Conservation (phyloP, 345 rosid species). For the Pistacia integerrima region DNA sequence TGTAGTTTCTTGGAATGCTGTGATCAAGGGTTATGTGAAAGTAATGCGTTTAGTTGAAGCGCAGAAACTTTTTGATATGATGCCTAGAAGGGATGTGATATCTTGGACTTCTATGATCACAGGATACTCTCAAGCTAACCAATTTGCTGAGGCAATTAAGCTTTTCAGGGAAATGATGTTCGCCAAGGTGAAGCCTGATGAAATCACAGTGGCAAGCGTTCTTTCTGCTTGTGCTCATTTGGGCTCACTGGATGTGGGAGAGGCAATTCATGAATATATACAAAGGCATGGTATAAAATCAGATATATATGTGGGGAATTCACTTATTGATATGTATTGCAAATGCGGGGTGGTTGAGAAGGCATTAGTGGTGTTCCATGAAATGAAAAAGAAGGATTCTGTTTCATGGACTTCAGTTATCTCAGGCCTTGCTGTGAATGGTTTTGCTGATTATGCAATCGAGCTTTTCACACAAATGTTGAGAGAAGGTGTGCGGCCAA, state of each 20-base stretch:
- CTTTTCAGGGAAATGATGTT: constrained; percentile 62
- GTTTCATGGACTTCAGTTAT: constrained; percentile 67
- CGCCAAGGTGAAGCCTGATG: constrained; percentile 54
- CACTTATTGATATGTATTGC: constrained; percentile 62
- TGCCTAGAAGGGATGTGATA: constrained; percentile 58
- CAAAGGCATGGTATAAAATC: constrained; percentile 25
- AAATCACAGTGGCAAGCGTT: constrained; percentile 55
- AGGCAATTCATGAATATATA: constrained; percentile 46
- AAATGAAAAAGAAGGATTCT: constrained; percentile 48
- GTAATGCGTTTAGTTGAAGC: constrained; percentile 41
- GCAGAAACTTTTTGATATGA: constrained; percentile 49
- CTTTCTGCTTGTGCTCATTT: constrained; percentile 68
- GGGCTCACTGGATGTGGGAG: constrained; percentile 51
- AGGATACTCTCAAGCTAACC: constrained; percentile 50
- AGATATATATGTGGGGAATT: constrained; percentile 51
- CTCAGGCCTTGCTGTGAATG: constrained; percentile 66
- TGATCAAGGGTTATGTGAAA: constrained; percentile 50
- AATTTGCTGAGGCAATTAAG: constrained; percentile 42
- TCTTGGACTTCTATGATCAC: constrained; percentile 76
- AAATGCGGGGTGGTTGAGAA: constrained; percentile 56
- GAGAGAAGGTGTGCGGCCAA: constrained; percentile 39
- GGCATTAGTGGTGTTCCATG: constrained; percentile 45
- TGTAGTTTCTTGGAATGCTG: constrained; percentile 56
- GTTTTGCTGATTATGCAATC: constrained; percentile 49
- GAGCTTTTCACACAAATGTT: constrained; percentile 50